phyloP scores from a whole-genome alignment of 192 early-diverging fungal species.

The Physocladia obscura region DNA sequence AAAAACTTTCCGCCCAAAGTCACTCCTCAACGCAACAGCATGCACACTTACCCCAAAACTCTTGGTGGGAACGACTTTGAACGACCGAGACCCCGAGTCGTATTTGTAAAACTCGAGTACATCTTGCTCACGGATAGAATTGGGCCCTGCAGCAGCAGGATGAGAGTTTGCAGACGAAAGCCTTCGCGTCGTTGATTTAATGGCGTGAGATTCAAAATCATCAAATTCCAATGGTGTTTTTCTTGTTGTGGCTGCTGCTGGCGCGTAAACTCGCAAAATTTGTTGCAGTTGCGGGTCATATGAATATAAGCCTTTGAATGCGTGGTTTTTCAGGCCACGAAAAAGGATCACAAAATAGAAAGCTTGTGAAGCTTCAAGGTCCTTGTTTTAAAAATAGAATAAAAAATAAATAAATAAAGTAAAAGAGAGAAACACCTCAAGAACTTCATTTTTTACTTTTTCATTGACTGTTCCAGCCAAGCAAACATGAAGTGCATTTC shows the following conservation, averaged over 20 bases:
- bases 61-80: constrained; percentile 49
- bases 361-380: constrained; percentile 37
- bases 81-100: constrained; percentile 48
- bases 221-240: too few species aligned
- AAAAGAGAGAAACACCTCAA: constrained; percentile 41
- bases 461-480: constrained; percentile 53
- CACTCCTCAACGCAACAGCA: constrained; percentile 38
- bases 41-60: constrained; percentile 50
- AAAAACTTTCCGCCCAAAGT: constrained; percentile 21
- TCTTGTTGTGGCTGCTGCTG: background rate
- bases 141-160: constrained; percentile 36
- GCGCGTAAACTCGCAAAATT: constrained; percentile 42
- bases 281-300: constrained; percentile 42
- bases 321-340: constrained; percentile 46
- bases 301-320: constrained; percentile 55
- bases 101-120: constrained; percentile 58
- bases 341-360: constrained; percentile 55
- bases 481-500: constrained; percentile 57
- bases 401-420: background rate
- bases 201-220: too few species aligned
- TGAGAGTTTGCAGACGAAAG: background rate
- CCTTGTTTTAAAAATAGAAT: too few species aligned
- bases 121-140: constrained; percentile 26
- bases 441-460: constrained; percentile 44
- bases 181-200: background rate